phyloP scores from a whole-genome alignment of 331 rosid genomes.

The Arachis monticola region DNA sequence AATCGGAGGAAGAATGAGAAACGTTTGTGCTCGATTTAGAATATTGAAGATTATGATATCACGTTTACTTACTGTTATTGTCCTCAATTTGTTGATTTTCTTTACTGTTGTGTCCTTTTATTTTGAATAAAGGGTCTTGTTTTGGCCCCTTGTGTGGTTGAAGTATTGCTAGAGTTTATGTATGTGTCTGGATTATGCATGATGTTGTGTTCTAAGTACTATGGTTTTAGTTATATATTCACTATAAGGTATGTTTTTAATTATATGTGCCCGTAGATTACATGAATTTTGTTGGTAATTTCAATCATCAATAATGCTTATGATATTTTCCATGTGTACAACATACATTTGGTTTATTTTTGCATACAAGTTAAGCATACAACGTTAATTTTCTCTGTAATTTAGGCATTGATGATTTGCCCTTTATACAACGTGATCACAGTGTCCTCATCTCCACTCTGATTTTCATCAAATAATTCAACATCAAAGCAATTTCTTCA shows the following conservation, averaged over 20 bases:
- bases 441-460: background rate
- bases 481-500: conserved; percentile 21
- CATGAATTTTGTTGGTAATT: no score
- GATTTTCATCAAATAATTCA: background rate
- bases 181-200: background rate
- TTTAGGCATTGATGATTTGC: background rate
- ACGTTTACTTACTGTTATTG: background rate
- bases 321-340: no score
- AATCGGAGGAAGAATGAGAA: conserved; percentile 21
- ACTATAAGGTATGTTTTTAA: no score
- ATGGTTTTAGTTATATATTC: no score
- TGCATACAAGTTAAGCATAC: no score
- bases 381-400: background rate
- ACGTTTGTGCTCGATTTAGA: conserved; percentile 24
- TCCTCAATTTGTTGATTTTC: conserved; percentile 5
- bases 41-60: conserved; percentile 28
- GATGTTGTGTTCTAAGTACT: background rate
- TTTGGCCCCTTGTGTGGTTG: conserved; percentile 19
- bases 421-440: background rate
- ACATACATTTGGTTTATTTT: no score
- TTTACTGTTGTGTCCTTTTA: conserved; percentile 14
- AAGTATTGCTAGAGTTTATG: background rate
- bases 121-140: conserved; percentile 42
- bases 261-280: no score
- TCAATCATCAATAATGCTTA: no score